phyloP scores from a whole-genome alignment of 139 green algal species.

The Chlorella ohadii region DNA sequence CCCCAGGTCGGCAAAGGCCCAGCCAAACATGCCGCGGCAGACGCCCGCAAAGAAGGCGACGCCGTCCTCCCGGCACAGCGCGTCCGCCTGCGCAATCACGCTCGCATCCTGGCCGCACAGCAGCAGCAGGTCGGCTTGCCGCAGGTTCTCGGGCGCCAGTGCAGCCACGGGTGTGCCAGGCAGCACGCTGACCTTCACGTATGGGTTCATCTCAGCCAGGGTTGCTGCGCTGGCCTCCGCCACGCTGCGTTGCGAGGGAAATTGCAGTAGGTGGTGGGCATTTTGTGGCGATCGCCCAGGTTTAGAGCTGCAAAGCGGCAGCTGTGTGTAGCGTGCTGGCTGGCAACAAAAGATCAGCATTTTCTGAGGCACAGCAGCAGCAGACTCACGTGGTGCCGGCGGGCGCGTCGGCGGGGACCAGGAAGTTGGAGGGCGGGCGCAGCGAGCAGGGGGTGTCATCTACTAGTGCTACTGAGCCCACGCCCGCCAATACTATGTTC shows the following conservation, averaged over 20 bases:
- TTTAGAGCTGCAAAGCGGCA: too few relatives aligned
- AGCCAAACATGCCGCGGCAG: constrained; percentile 58
- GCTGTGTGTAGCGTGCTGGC: too few relatives aligned
- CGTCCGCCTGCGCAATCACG: constrained; percentile 46
- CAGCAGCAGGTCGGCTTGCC: constrained; percentile 62
- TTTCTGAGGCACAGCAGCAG: background rate
- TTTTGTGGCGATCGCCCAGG: too few relatives aligned
- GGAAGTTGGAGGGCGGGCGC: constrained; percentile 70
- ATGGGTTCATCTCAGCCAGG: constrained; percentile 91
- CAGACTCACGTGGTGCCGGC: constrained; percentile 30
- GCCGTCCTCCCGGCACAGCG: constrained; percentile 39
- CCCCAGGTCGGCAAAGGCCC: constrained; percentile 78
- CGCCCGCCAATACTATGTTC: constrained; percentile 90
- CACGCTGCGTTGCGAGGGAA: constrained; percentile 46
- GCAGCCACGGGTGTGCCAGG: constrained; percentile 20
- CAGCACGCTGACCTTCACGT: constrained; percentile 69
- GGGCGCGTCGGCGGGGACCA: constrained; percentile 54
- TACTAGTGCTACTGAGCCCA: constrained; percentile 75
- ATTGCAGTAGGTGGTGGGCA: too few relatives aligned
- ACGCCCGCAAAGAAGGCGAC: constrained; percentile 69
- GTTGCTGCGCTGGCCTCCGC: constrained; percentile 63
- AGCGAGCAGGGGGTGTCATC: constrained; percentile 59
- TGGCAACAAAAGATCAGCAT: too few relatives aligned
- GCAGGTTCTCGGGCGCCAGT: constrained; percentile 4
- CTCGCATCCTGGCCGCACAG: constrained; percentile 41